Evolutionary conservation across 1,284 basidiomycete species (phyloP), one percentile per base, ranked within the genome.

Genomic region (Rhodotorula sp.): DNA sequence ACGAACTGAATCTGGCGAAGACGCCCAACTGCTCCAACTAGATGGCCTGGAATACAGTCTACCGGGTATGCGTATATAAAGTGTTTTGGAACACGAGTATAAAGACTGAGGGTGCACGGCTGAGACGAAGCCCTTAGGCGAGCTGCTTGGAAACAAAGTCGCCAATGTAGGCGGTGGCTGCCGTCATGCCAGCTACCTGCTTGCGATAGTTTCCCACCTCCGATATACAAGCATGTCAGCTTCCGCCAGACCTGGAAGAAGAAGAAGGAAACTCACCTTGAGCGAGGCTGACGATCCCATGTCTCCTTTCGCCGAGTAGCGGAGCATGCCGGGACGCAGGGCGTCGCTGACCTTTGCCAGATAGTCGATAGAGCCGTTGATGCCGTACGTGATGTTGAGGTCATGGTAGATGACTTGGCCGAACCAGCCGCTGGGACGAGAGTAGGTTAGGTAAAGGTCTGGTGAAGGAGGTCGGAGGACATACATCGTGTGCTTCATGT

Each of bases 281-380:
- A 74, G 59, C 27, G 55, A 59, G 9, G 67, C 62, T 2, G 52
- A 57, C 17, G 53, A 49, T 17, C 72, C 72, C 72, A 74, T 74
- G 57, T 74, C 72, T 19, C 66, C 67, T 24, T 32, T 62, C 8
- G 70, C 64, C 2, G 39, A 10, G 62, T 74, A 72, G 15, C 36
- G 32, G 24, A 74, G 30, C 9, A 61, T 19, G 29, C 61, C 49
- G n/a, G 27, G 20, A 27, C 47, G 29, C 11, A 59, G 24, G 57
- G 66, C 68, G n/a, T 22, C 27, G n/a, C 53, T 52, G 22, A 54
- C 60, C 36, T 58, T 54, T 2, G 71, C 71, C 9, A 39, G n/a
- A 59, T 74, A 74, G 53, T 22, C 39, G 44, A 72, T 56, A 8
- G 59, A 57, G 10, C 72, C 72, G 29, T 32, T 48, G 10, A 67